These are phyloP conservation scores for Chalciporus piperatus DNA, from an alignment of 768 basidiomycete genomes.

Conservation along the genomic window DNA sequence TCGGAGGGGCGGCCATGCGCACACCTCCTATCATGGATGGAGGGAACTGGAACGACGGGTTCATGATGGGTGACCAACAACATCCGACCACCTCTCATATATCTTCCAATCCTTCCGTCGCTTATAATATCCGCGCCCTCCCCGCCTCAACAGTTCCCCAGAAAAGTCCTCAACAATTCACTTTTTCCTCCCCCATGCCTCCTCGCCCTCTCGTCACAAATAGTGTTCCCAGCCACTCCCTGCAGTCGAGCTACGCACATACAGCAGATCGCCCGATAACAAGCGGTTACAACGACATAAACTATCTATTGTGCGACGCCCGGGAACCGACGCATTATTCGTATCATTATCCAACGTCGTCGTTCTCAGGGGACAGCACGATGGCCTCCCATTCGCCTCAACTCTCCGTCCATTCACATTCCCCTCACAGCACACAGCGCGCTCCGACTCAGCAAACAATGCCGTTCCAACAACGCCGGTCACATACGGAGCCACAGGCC, in stretches of 20 bases:
- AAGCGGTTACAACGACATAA: constrained; percentile 45
- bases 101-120: constrained; percentile 38
- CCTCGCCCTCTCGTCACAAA: constrained; percentile 44
- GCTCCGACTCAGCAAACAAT: constrained; percentile 42
- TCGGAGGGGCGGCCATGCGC: constrained; percentile 27
- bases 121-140: constrained; percentile 45
- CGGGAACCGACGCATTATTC: constrained; percentile 51
- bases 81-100: constrained; percentile 33
- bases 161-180: constrained; percentile 45
- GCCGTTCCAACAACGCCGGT: constrained; percentile 54
- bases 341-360: constrained; percentile 50
- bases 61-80: constrained; percentile 50
- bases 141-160: constrained; percentile 45
- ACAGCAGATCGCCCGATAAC: constrained; percentile 50
- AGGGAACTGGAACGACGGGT: constrained; percentile 53
- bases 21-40: constrained; percentile 48
- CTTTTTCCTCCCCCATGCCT: constrained; percentile 39
- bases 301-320: constrained; percentile 44
- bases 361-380: constrained; percentile 44
- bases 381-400: constrained; percentile 45
- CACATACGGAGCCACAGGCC: constrained; percentile 55
- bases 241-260: constrained; percentile 43
- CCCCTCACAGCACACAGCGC: constrained; percentile 34
- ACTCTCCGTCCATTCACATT: constrained; percentile 35
- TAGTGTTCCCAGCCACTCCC: constrained; percentile 37